phyloP scores from a whole-genome alignment of 805 yeast genomes.

The Torulaspora maleeae region DNA sequence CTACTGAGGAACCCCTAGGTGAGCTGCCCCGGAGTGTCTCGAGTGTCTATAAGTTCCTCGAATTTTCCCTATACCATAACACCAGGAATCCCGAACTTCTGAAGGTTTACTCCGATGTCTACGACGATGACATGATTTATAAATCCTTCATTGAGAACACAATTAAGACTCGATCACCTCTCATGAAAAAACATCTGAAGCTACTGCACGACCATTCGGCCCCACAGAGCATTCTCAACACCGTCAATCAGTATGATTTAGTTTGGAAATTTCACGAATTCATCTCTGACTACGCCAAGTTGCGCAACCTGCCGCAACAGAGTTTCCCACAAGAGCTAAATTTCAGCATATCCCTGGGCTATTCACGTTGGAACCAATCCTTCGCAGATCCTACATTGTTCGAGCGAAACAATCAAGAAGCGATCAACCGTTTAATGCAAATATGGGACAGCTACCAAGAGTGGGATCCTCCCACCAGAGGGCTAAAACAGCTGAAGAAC shows the following conservation, averaged over 20 bases:
- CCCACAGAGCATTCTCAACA: slow-evolving; percentile 28
- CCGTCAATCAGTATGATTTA: slow-evolving; percentile 38
- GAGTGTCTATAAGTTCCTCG: slow-evolving; percentile 23
- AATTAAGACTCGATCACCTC: slow-evolving; percentile 23
- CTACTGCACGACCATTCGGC: slow-evolving; percentile 19
- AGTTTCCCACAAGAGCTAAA: slow-evolving; percentile 11
- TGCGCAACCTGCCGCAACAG: slow-evolving; percentile 34
- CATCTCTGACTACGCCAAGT: slow-evolving; percentile 32
- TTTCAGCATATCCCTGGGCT: slow-evolving; percentile 19
- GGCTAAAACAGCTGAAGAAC: slow-evolving; percentile 28
- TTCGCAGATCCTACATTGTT: slow-evolving; percentile 13
- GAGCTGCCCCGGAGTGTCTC: slow-evolving; percentile 23
- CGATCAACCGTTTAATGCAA: slow-evolving; percentile 20
- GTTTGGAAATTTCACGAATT: slow-evolving; percentile 43
- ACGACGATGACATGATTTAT: slow-evolving; percentile 29
- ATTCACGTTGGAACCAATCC: slow-evolving; percentile 13
- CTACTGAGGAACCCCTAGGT: slow-evolving; percentile 2
- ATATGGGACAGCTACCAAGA: slow-evolving; percentile 29
- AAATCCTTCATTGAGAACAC: slow-evolving; percentile 29
- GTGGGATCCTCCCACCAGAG: slow-evolving; percentile 36
- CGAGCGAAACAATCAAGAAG: slow-evolving; percentile 22
- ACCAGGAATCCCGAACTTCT: slow-evolving; percentile 23
- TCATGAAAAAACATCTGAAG: slow-evolving; percentile 19
- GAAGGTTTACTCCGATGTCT: slow-evolving; percentile 23
- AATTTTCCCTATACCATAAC: slow-evolving; percentile 23